Conservation (phyloP, 352 stramenopile species). For the Phytophthora ohioensis region DNA sequence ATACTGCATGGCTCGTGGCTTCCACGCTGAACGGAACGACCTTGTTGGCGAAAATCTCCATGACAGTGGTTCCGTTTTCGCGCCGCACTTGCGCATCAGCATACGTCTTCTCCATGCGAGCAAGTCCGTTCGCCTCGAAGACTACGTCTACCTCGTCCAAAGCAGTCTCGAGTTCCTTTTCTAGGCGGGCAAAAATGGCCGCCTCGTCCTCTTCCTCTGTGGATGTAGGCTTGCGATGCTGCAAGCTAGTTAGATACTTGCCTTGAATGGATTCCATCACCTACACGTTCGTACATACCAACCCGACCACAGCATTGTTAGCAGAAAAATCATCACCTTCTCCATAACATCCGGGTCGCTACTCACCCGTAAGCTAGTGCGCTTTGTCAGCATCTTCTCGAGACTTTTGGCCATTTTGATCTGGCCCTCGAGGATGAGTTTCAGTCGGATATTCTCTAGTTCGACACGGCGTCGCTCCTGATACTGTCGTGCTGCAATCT, state of each 20-base stretch:
- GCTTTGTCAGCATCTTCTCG: slow-evolving; percentile 65
- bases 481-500: slow-evolving; percentile 60
- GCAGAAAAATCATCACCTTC: slow-evolving; percentile 19
- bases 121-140: slow-evolving; percentile 60
- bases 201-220: slow-evolving; percentile 53
- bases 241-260: slow-evolving; percentile 48
- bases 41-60: slow-evolving; percentile 72
- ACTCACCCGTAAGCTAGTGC: slow-evolving; percentile 51
- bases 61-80: slow-evolving; percentile 51
- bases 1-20: slow-evolving; percentile 51
- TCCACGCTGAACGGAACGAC: slow-evolving; percentile 60
- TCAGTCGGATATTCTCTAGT: slow-evolving; percentile 67
- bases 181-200: slow-evolving; percentile 57
- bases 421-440: slow-evolving; percentile 58
- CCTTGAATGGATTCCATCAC: slow-evolving; percentile 62
- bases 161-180: slow-evolving; percentile 51
- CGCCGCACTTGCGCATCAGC: slow-evolving; percentile 56
- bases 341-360: not conserved
- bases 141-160: slow-evolving; percentile 57
- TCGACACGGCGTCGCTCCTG: slow-evolving; percentile 59
- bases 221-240: slow-evolving; percentile 49
- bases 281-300: slow-evolving; percentile 39
- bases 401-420: slow-evolving; percentile 64
- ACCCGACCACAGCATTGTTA: slow-evolving; percentile 34
- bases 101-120: slow-evolving; percentile 59